Evolutionary conservation across 108 stramenopile species (phyloP).

Genomic region (Cyclotella distinguenda): DNA sequence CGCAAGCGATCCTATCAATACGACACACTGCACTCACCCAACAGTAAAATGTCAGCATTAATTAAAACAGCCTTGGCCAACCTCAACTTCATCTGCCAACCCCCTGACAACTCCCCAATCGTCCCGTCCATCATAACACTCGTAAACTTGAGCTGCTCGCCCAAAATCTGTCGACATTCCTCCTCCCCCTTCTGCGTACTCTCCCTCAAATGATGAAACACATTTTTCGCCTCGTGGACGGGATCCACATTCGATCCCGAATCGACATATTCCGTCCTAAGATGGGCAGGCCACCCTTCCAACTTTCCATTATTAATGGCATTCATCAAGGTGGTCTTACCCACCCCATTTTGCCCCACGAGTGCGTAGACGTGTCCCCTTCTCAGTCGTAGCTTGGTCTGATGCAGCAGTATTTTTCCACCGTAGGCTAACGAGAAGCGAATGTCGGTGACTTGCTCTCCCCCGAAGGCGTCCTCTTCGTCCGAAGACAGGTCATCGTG

Average conservation of each 20-base stretch:
- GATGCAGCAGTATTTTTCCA: slow-evolving; percentile 95
- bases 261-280: slow-evolving; percentile 94
- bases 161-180: slow-evolving; percentile 69
- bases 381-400: slow-evolving; percentile 89
- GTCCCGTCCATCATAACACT: slow-evolving; percentile 84
- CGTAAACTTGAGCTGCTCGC: slow-evolving; percentile 84
- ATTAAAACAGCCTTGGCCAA: slow-evolving; percentile 78
- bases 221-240: slow-evolving; percentile 74
- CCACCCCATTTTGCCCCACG: slow-evolving; percentile 95
- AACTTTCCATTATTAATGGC: slow-evolving; percentile 96
- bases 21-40: slow-evolving; percentile 60
- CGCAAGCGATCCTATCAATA: too few relatives aligned
- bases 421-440: slow-evolving; percentile 96
- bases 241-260: slow-evolving; percentile 92
- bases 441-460: slow-evolving; percentile 92
- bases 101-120: slow-evolving; percentile 93
- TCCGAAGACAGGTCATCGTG: slow-evolving; percentile 72
- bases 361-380: slow-evolving; percentile 97
- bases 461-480: slow-evolving; percentile 85
- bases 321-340: slow-evolving; percentile 97
- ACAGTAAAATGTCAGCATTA: slow-evolving; percentile 90
- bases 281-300: slow-evolving; percentile 93
- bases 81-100: slow-evolving; percentile 97
- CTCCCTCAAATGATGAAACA: slow-evolving; percentile 55
- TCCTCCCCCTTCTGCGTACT: slow-evolving; percentile 62